A percentile compares a stretch with the other conserved stretches of the same genome.
Conservation (phyloP, 2,329 filamentous ascomycete species). For the Sarocladiaceae sp. region DNA sequence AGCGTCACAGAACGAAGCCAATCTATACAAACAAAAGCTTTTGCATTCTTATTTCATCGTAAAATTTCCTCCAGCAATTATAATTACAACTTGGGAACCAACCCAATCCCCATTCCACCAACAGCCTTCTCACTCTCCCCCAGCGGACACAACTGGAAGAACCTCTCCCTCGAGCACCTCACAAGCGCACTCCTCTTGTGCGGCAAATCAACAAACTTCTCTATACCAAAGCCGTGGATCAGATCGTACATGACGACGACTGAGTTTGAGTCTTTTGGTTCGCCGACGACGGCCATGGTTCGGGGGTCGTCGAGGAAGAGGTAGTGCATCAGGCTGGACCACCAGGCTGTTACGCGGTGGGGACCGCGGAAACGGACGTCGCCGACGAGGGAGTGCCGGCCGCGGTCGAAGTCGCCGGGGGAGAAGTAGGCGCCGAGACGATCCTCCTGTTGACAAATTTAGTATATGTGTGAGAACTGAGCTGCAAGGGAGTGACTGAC, state of each 20-base stretch:
- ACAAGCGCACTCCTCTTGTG: slow-evolving; percentile 68
- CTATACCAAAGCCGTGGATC: slow-evolving; percentile 66
- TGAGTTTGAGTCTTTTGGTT: slow-evolving; percentile 67
- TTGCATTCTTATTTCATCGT: too few relatives aligned
- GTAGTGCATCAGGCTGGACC: slow-evolving; percentile 59
- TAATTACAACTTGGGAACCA: slow-evolving; percentile 49
- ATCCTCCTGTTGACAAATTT: slow-evolving; percentile 39
- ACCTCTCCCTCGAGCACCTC: slow-evolving; percentile 60
- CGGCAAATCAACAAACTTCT: slow-evolving; percentile 68
- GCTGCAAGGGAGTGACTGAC: too few relatives aligned
- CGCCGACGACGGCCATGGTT: slow-evolving; percentile 56
- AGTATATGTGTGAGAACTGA: background rate
- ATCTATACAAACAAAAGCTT: too few relatives aligned
- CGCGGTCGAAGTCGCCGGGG: slow-evolving; percentile 52
- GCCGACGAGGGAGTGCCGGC: slow-evolving; percentile 54
- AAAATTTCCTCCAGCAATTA: background rate
- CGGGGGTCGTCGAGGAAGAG: slow-evolving; percentile 58
- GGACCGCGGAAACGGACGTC: slow-evolving; percentile 57
- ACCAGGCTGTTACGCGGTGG: slow-evolving; percentile 58
- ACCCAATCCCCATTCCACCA: slow-evolving; percentile 47
- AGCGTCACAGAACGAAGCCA: too few relatives aligned
- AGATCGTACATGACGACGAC: slow-evolving; percentile 72
- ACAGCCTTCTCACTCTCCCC: slow-evolving; percentile 52
- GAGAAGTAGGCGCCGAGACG: slow-evolving; percentile 52
- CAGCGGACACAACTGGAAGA: slow-evolving; percentile 64